Evolutionary conservation across 2,329 filamentous ascomycete species (phyloP), one percentile per base, ranked within the genome.

Genomic region (Emergomyces pasteurianus): DNA sequence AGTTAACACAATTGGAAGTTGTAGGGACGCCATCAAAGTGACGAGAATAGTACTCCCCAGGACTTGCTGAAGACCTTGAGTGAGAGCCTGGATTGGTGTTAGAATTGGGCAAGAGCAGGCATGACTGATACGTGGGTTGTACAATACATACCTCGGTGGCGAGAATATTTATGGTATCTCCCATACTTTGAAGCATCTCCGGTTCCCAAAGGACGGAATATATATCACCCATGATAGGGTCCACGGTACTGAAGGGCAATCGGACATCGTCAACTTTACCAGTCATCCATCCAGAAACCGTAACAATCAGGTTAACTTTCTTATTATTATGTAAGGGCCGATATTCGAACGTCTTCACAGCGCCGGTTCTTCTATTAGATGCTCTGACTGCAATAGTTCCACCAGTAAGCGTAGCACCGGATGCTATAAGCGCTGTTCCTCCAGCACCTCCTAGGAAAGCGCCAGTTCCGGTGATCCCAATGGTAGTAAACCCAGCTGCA

Each of bases 141-240:
- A 59, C 82, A 75, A 14, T 26, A 59, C 82, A 75, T 75, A 92
- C 90, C 84, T 99, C 94, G 40, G 94, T 99, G 61, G 94, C 94
- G 65, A 99, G 79, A 75, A 99, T 97, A 69, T 96, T 96, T 69
- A 99, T 97, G 53, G 94, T 99, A 72, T 94, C 90, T 83, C 94
- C 94, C 87, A 96, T 99, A 74, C 90, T 96, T 67, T 86, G 87
- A 71, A 99, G 82, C 92, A 99, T 95, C 71, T 99, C 94, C 2
- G 94, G 95, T 74, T 99, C 94, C 92, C 94, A 99, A 62, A 95
- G 80, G 12, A 99, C 87, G 0, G 92, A 96, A 76, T 99, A 99
- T 18, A 99, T 86, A 71, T 99, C 94, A 14, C 94, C 94, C 94
- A 99, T 99, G 64, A 97, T 84, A 0, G 95, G 90, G 73, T 99